Percentiles rank a stretch among this genome's conserved stretches.
These are phyloP conservation scores for Solanum gracilifrons DNA, from an alignment of 257 asterid genomes.

Conservation along the genomic window DNA sequence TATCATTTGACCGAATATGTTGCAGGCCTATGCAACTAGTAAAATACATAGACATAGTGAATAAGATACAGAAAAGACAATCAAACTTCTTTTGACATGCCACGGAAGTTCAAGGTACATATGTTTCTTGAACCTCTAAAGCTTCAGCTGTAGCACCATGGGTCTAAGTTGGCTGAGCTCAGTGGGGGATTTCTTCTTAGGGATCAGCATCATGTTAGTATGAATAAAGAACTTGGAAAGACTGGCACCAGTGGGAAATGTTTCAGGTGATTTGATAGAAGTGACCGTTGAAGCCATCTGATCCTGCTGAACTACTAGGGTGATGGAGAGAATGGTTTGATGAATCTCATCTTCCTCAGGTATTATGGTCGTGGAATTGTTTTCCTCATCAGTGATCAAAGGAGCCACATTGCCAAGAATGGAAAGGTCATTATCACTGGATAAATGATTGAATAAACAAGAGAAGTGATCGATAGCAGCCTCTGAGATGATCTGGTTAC, in stretches of 20 bases:
- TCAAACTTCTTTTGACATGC: background rate
- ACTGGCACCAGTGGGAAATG: background rate
- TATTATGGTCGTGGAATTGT: background rate
- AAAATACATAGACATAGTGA: background rate
- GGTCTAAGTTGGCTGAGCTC: background rate
- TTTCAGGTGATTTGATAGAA: background rate
- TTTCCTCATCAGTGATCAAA: background rate
- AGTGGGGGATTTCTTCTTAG: background rate
- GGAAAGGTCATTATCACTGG: background rate
- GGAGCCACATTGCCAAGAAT: background rate
- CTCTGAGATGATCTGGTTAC: background rate
- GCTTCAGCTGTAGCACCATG: background rate
- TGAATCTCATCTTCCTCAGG: background rate
- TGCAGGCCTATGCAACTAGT: background rate
- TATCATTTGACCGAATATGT: background rate
- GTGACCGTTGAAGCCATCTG: background rate
- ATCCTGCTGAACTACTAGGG: background rate
- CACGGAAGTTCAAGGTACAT: background rate
- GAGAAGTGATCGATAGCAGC: background rate
- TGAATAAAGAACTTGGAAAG: background rate
- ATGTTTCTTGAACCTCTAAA: background rate
- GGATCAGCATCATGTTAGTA: background rate
- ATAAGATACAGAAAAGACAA: background rate
- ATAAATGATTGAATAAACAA: background rate
- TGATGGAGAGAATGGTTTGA: background rate